A percentile compares a stretch with the other conserved stretches of the same genome.
These are phyloP conservation scores for Tilletia horrida DNA, from an alignment of 1,284 basidiomycete genomes.

Conservation along the genomic window DNA sequence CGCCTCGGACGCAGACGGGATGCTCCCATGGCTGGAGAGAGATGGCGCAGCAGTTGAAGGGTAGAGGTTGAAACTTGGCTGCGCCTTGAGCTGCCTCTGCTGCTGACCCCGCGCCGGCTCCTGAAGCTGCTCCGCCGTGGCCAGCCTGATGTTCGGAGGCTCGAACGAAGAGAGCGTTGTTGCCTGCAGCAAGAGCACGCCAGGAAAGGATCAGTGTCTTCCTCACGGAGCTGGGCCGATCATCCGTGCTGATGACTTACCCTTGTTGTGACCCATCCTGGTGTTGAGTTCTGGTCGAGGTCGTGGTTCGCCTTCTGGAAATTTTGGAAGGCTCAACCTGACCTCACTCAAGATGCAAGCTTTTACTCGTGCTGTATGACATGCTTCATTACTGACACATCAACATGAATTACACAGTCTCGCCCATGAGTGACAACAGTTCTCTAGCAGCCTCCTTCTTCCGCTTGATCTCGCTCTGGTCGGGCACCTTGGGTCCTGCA, in stretches of 20 bases:
- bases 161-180: slow-evolving; percentile 44
- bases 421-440: slow-evolving; percentile 9
- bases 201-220: too few relatives aligned
- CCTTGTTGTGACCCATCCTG: slow-evolving; percentile 15
- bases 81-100: slow-evolving; percentile 57
- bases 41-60: slow-evolving; percentile 87
- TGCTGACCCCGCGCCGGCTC: slow-evolving; percentile 58
- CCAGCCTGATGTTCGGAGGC: slow-evolving; percentile 46
- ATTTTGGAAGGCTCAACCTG: background rate
- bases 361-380: too few relatives aligned
- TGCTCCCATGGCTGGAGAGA: slow-evolving; percentile 85
- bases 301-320: background rate
- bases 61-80: slow-evolving; percentile 59
- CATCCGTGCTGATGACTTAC: background rate
- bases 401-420: background rate
- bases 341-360: too few relatives aligned
- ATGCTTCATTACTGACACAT: too few relatives aligned
- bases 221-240: background rate
- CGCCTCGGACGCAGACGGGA: slow-evolving; percentile 79
- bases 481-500: background rate
- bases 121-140: slow-evolving; percentile 35
- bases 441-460: background rate
- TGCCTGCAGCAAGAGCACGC: slow-evolving; percentile 19
- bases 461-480: too few relatives aligned
- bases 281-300: background rate